Evolutionary conservation across 352 stramenopile species (phyloP).

Genomic region (Nothophytophthora sp.): DNA sequence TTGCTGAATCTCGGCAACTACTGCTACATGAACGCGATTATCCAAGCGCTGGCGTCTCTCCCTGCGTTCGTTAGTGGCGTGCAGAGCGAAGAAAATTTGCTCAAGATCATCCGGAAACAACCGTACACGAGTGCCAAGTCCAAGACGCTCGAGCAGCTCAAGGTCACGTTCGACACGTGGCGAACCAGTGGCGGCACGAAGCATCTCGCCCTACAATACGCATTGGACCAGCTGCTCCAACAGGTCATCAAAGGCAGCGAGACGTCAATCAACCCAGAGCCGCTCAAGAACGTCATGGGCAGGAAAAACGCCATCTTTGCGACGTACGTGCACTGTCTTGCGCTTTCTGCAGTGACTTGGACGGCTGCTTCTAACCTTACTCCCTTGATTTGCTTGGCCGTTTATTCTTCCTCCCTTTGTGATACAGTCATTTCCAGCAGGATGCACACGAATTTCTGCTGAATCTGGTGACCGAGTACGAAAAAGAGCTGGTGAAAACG

Average conservation of each 20-base stretch:
- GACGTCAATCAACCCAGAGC: conserved; percentile 72
- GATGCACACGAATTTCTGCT: conserved; percentile 89
- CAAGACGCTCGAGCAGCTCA: conserved; percentile 48
- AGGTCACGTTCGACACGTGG: conserved; percentile 51
- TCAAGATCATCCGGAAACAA: conserved; percentile 60
- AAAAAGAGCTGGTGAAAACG: conserved; percentile 72
- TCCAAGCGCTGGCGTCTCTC: conserved; percentile 79
- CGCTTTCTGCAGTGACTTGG: background rate
- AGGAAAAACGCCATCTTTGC: conserved; percentile 80
- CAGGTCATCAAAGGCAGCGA: conserved; percentile 68
- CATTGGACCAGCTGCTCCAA: conserved; percentile 57
- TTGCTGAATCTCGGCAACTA: conserved; percentile 94
- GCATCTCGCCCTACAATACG: conserved; percentile 55
- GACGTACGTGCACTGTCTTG: conserved; percentile 73
- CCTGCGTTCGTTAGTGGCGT: conserved; percentile 60
- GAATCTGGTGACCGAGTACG: conserved; percentile 82
- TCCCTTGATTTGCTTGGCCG: no score
- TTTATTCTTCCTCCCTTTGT: conserved; percentile 5
- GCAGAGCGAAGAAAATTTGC: conserved; percentile 54
- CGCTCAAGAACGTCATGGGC: conserved; percentile 79
- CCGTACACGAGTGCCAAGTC: conserved; percentile 22
- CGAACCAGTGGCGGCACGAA: conserved; percentile 46
- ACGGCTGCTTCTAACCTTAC: conserved; percentile 5
- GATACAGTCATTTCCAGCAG: conserved; percentile 74
- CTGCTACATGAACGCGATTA: conserved; percentile 95